These are phyloP conservation scores for Lotus japonicus DNA, from an alignment of 306 rosid genomes.

Conservation along the genomic window DNA sequence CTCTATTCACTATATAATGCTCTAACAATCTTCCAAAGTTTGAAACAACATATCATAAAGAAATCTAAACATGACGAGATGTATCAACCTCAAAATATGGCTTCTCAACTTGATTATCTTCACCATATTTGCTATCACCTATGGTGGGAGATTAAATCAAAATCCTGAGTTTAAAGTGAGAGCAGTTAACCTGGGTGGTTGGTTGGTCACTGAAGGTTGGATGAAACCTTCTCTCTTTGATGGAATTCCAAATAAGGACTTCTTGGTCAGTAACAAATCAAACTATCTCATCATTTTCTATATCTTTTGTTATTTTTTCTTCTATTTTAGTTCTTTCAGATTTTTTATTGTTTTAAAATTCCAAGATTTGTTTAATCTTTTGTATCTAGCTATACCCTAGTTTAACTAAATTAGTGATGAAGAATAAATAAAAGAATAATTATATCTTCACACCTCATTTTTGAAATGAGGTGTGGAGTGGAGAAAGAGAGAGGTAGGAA, in stretches of 20 bases:
- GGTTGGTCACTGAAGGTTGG: constrained; percentile 90
- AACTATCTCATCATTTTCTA: not conserved
- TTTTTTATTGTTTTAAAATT: too few relatives aligned
- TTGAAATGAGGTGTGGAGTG: too few relatives aligned
- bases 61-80: not conserved
- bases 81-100: constrained; percentile 18
- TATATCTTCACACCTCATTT: too few relatives aligned
- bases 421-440: too few relatives aligned
- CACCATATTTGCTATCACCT: not conserved
- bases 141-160: constrained; percentile 22
- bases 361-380: too few relatives aligned
- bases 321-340: too few relatives aligned
- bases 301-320: not conserved
- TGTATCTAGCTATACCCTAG: too few relatives aligned
- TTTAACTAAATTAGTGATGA: too few relatives aligned
- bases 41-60: too few relatives aligned
- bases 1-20: not conserved
- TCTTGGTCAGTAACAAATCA: constrained; percentile 31
- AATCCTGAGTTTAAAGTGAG: constrained; percentile 13
- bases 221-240: constrained; percentile 79
- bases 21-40: not conserved
- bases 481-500: too few relatives aligned
- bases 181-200: constrained; percentile 77
- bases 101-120: constrained; percentile 15
- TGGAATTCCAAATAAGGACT: constrained; percentile 68